phyloP scores from a whole-genome alignment of 352 stramenopile genomes.

The Pythium phragmitis region DNA sequence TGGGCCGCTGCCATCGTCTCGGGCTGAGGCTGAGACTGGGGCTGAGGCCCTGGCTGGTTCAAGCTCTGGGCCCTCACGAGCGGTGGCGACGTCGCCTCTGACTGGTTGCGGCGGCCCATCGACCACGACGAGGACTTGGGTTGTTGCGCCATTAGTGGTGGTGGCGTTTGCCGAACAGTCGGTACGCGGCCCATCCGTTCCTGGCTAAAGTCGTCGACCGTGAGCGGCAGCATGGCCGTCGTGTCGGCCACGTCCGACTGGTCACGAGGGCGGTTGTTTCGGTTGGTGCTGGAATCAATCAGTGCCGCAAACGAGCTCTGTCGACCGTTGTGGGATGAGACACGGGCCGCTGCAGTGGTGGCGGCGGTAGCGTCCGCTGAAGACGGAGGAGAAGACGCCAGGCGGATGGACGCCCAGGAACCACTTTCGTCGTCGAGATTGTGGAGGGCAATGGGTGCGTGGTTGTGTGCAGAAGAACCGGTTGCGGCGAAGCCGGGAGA shows the following conservation, averaged over 20 bases:
- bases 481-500: background rate
- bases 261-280: too few relatives aligned
- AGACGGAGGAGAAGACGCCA: slow-evolving; percentile 8
- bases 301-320: background rate
- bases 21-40: background rate
- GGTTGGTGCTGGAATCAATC: background rate
- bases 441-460: background rate
- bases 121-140: slow-evolving; percentile 9
- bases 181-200: slow-evolving; percentile 16
- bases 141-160: background rate
- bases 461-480: too few relatives aligned
- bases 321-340: background rate
- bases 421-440: slow-evolving; percentile 14
- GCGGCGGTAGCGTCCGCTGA: background rate
- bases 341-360: background rate
- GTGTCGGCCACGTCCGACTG: too few relatives aligned
- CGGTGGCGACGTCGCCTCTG: background rate
- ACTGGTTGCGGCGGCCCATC: background rate
- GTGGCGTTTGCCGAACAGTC: background rate
- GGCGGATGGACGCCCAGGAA: slow-evolving; percentile 22
- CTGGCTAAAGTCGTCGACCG: slow-evolving; percentile 26
- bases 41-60: background rate
- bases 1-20: background rate
- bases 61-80: slow-evolving; percentile 7
- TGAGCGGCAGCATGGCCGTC: slow-evolving; percentile 11